These are phyloP conservation scores for Curvularia sp. DNA, from an alignment of 2,329 filamentous ascomycete species.

Conservation along the genomic window DNA sequence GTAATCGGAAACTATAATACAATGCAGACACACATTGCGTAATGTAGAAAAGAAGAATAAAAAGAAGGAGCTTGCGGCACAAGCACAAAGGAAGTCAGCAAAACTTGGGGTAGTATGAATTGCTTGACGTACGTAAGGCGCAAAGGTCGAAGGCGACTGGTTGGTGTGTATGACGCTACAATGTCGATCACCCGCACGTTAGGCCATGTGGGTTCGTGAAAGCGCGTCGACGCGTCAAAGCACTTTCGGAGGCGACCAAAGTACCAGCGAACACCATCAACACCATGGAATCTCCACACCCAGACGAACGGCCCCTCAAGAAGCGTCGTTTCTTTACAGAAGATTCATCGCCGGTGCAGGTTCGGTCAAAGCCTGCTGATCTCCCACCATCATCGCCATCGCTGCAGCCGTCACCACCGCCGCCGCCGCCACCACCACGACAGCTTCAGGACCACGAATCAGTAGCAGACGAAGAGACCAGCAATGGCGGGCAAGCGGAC, in stretches of 20 bases:
- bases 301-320: conserved; percentile 64
- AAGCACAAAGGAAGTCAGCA: neutral
- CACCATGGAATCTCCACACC: conserved; percentile 51
- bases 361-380: conserved; percentile 28
- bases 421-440: conserved; percentile 37
- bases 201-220: conserved; percentile 35
- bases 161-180: conserved; percentile 37
- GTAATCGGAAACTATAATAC: conserved; percentile 2
- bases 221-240: conserved; percentile 44
- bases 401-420: conserved; percentile 25
- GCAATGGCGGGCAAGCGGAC: conserved; percentile 18
- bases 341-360: conserved; percentile 49
- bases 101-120: neutral
- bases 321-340: conserved; percentile 70
- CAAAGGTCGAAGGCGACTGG: conserved; percentile 25
- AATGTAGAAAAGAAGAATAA: neutral
- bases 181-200: conserved; percentile 30
- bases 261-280: conserved; percentile 10
- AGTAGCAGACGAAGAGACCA: conserved; percentile 13
- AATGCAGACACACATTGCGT: conserved; percentile 18
- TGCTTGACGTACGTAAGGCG: conserved; percentile 19
- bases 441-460: neutral
- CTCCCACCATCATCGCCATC: conserved; percentile 37
- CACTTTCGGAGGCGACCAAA: conserved; percentile 15
- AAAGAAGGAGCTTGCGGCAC: neutral